These are phyloP conservation scores for Didymella glomerata DNA, from an alignment of 2,329 filamentous ascomycete genomes.

Conservation along the genomic window DNA sequence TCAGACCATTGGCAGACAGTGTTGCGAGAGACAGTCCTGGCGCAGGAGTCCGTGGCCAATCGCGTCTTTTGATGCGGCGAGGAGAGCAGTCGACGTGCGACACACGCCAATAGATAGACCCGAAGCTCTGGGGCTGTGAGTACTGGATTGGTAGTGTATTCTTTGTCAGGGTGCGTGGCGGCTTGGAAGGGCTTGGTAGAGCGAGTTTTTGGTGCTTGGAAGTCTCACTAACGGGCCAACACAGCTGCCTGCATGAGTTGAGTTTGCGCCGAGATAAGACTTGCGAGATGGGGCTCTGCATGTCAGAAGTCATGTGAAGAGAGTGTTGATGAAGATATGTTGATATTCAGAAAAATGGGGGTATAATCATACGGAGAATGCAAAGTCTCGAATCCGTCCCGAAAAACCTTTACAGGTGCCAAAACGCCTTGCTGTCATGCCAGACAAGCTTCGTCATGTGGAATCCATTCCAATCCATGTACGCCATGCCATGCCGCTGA, in stretches of 20 bases:
- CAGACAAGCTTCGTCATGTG: conserved; percentile 19
- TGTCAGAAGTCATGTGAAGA: neutral
- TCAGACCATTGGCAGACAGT: neutral
- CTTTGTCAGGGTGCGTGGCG: conserved; percentile 5
- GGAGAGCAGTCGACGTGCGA: neutral
- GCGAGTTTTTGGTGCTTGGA: neutral
- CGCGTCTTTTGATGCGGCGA: neutral
- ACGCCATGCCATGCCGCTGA: conserved; percentile 37
- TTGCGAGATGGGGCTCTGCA: neutral
- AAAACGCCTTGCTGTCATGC: conserved; percentile 35
- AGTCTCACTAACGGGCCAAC: neutral
- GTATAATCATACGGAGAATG: conserved; percentile 33
- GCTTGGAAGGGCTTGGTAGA: conserved; percentile 14
- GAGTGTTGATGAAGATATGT: neutral
- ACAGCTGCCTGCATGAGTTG: neutral
- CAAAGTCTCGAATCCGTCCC: conserved; percentile 8
- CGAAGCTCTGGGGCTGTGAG: conserved; percentile 7
- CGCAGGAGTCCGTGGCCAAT: neutral
- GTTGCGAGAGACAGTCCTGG: neutral
- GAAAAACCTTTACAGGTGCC: neutral
- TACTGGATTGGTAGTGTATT: neutral
- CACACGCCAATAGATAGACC: neutral
- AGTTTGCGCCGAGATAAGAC: neutral
- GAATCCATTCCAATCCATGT: conserved; percentile 6
- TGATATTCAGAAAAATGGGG: conserved; percentile 22